Conservation (phyloP, 2,329 filamentous ascomycete genomes). For the Xylariaceae sp. region DNA sequence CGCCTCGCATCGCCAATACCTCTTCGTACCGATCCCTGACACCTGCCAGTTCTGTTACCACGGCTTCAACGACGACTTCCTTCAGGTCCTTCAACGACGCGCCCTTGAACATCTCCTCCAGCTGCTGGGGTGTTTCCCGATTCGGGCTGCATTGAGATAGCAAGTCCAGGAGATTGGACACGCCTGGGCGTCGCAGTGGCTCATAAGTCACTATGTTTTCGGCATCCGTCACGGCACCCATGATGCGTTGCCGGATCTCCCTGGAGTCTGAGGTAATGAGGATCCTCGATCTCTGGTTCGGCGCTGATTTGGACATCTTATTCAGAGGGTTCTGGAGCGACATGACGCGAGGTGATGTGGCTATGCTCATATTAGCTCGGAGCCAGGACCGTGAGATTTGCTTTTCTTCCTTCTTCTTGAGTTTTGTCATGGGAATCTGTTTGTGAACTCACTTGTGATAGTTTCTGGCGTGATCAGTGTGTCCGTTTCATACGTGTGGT, state of each 20-base stretch:
- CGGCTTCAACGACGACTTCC: conserved; percentile 52
- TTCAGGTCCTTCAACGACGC: conserved; percentile 58
- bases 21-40: conserved; percentile 47
- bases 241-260: conserved; percentile 66
- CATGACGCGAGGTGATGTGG: conserved; percentile 84
- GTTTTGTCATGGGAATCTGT: neutral
- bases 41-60: conserved; percentile 47
- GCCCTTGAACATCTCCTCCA: conserved; percentile 30
- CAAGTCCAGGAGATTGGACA: conserved; percentile 82
- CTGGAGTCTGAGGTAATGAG: conserved; percentile 68
- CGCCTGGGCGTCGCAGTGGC: conserved; percentile 64
- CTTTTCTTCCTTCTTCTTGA: neutral
- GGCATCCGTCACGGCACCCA: conserved; percentile 72
- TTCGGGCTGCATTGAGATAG: conserved; percentile 62
- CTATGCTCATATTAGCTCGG: conserved; percentile 33
- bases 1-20: conserved; percentile 40
- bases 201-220: conserved; percentile 66
- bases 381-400: too few relatives aligned
- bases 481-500: conserved; percentile 58
- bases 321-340: conserved; percentile 70
- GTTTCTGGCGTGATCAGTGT: conserved; percentile 62
- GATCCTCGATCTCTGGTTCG: conserved; percentile 69
- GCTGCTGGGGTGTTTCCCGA: conserved; percentile 24
- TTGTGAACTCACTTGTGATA: conserved; percentile 63
- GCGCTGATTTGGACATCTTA: conserved; percentile 95